phyloP scores from a whole-genome alignment of 257 asterid genomes.

The Euphrasia confusa region DNA sequence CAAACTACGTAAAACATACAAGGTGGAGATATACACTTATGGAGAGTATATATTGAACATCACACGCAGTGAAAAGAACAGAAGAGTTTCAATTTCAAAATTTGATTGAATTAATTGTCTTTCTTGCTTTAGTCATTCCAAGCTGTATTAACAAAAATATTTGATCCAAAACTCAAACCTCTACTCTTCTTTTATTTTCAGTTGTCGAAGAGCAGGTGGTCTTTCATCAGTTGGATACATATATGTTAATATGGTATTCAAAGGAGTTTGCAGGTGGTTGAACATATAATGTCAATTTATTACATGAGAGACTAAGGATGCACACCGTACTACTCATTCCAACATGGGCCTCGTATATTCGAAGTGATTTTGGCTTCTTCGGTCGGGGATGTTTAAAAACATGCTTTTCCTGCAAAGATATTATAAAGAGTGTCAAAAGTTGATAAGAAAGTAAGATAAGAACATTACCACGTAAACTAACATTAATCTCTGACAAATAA shows the following conservation, averaged over 20 bases:
- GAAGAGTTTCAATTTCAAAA: neutral
- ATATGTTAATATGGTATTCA: conserved; percentile 13
- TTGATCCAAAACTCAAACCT: neutral
- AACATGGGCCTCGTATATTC: conserved; percentile 88
- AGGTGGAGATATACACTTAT: neutral
- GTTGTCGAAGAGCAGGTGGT: neutral
- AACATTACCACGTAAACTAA: conserved; percentile 4
- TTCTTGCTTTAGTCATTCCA: neutral
- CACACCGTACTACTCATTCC: conserved; percentile 99
- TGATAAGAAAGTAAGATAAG: conserved; percentile 21
- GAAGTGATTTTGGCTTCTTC: conserved; percentile 75
- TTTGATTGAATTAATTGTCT: neutral
- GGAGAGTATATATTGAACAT: neutral
- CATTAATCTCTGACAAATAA: conserved; percentile 3
- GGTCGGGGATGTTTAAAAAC: conserved; percentile 85
- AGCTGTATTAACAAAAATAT: neutral
- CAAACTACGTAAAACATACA: too few relatives aligned
- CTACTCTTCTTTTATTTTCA: neutral
- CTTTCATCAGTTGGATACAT: conserved; percentile 2
- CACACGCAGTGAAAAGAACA: neutral
- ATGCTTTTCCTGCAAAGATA: conserved; percentile 67
- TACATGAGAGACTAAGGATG: conserved; percentile 31
- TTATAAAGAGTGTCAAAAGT: conserved; percentile 18
- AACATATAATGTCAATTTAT: conserved; percentile 22
- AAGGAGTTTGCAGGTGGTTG: conserved; percentile 6